Evolutionary conservation across 805 yeast species (phyloP), one percentile per base, ranked within the genome.

Genomic region (Priceomyces castillae): DNA sequence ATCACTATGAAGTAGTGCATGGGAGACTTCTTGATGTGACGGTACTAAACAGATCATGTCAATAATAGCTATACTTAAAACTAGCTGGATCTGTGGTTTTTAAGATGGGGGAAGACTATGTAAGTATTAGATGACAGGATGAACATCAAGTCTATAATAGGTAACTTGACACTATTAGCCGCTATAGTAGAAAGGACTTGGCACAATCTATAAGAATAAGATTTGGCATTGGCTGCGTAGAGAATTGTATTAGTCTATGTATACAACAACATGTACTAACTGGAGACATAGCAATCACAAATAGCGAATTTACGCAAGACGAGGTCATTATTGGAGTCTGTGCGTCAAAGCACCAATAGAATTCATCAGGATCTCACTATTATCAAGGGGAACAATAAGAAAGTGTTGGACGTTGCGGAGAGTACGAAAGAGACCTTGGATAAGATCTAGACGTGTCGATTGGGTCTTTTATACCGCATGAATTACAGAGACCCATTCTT

Each of bases 281-380:
- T 22, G 16, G 9, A 11, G 12, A 28, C 31, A 20, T 22, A 22
- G 34, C 15, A 31, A 11, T 9, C 40, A 10, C 44, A 51, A 38
- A 44, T 49, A 23, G 54, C 51, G 15, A 41, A 47, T 36, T 52
- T 65, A 19, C 60, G 51, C 43, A 60, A 57, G 42, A 47, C 62
- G 30, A 37, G 71, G 30, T 62, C 67, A 16, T 53, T 63, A 10
- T 47, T 65, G 4, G 67, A 64, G 47, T 56, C 57, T 4, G 50
- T 65, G 6, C 56, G 62, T 17, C 61, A 54, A 37, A 48, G 68
- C 16, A 58, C 65, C 2, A 54, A 54, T 14, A 58, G 50, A 19
- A 57, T 65, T n/a, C 49, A 57, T 38, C 40, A 48, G 19, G 71
- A 65, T 39, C 50, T 65, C 7, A 43, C 46, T 17, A 40, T 48